Percentiles rank a stretch among this genome's conserved stretches.
phyloP scores from a whole-genome alignment of 768 basidiomycete genomes.

The Lactarius evosmus region DNA sequence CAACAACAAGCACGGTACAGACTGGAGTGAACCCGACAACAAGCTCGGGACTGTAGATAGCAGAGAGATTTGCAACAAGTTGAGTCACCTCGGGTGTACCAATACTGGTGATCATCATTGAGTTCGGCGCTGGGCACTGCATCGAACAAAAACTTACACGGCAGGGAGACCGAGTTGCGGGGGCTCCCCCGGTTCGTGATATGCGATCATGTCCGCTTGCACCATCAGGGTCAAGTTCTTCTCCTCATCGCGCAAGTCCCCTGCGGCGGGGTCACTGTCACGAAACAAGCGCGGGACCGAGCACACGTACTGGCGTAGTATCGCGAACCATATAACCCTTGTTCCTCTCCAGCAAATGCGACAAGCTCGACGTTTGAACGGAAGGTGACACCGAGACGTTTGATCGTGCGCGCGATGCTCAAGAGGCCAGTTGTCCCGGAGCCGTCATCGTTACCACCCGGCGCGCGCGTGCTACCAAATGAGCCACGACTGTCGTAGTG shows the following conservation, averaged over 20 bases:
- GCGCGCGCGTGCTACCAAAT: slow-evolving; percentile 71
- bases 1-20: slow-evolving; percentile 29
- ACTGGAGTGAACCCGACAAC: slow-evolving; percentile 64
- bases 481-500: slow-evolving; percentile 93
- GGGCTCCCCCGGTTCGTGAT: slow-evolving; percentile 74
- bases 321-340: slow-evolving; percentile 75
- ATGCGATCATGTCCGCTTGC: slow-evolving; percentile 92
- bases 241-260: slow-evolving; percentile 50
- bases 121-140: slow-evolving; percentile 6
- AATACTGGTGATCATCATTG: slow-evolving; percentile 46
- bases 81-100: slow-evolving; percentile 74
- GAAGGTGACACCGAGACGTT: slow-evolving; percentile 63
- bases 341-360: slow-evolving; percentile 90
- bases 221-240: slow-evolving; percentile 79
- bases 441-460: slow-evolving; percentile 63
- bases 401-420: slow-evolving; percentile 74
- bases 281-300: not conserved
- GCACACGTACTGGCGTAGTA: slow-evolving; percentile 72
- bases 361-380: slow-evolving; percentile 74
- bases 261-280: slow-evolving; percentile 36
- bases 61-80: slow-evolving; percentile 70
- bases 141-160: slow-evolving; percentile 41
- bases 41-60: slow-evolving; percentile 79
- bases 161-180: slow-evolving; percentile 79
- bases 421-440: slow-evolving; percentile 70